These are phyloP conservation scores for Solanum hybrid DNA, from an alignment of 305 asterid genomes.

Conservation along the genomic window DNA sequence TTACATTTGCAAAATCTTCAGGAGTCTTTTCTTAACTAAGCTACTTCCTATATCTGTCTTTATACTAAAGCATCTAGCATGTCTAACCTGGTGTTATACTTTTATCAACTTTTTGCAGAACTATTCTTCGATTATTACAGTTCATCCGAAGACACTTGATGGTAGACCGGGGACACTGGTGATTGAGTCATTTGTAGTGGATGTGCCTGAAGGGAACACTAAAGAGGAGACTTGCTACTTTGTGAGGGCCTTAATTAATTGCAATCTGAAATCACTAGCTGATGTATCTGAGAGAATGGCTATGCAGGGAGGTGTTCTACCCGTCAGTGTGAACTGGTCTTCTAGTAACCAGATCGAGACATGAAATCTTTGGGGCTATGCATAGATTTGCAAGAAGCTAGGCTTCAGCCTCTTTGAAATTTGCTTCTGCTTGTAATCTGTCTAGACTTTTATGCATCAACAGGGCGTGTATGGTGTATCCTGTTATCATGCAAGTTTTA, in stretches of 20 bases:
- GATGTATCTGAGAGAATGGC: constrained; percentile 44
- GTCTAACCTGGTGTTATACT: not conserved
- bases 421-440: not conserved
- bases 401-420: not conserved
- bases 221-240: constrained; percentile 42
- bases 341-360: constrained; percentile 3
- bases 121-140: constrained; percentile 34
- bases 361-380: not conserved
- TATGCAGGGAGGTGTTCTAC: constrained; percentile 11
- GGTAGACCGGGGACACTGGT: constrained; percentile 34
- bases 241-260: constrained; percentile 34
- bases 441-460: not conserved
- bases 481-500: not conserved
- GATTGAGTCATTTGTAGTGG: constrained; percentile 39
- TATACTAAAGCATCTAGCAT: not conserved
- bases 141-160: constrained; percentile 30
- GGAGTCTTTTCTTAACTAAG: not conserved
- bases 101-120: constrained; percentile 21
- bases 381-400: not conserved
- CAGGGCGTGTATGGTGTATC: not conserved
- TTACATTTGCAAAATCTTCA: not conserved
- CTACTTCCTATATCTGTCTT: not conserved
- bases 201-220: constrained; percentile 45
- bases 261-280: constrained; percentile 41
- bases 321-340: not conserved